Conservation (phyloP, 139 green algal genomes). For the Marvania coccoides region DNA sequence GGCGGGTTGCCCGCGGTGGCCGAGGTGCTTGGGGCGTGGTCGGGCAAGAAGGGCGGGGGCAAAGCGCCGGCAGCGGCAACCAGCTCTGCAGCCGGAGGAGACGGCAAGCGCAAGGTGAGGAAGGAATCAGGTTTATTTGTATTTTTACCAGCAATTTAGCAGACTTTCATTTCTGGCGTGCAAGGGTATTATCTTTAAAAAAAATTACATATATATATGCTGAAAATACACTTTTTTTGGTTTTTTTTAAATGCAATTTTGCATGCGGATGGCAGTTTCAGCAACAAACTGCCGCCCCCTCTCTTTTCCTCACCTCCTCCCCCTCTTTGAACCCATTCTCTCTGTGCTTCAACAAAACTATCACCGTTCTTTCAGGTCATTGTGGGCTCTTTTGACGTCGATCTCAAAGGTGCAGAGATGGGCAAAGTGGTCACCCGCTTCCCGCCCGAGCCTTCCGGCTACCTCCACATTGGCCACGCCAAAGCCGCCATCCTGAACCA, state of each 20-base stretch:
- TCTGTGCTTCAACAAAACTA: background rate
- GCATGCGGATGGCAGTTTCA: too few species aligned
- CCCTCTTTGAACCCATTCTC: background rate
- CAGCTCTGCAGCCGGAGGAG: constrained; percentile 19
- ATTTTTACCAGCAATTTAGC: too few species aligned
- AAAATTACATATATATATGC: too few species aligned
- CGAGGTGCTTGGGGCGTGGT: constrained; percentile 30
- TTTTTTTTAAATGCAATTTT: too few species aligned
- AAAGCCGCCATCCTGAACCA: constrained; percentile 89
- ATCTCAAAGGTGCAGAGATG: constrained; percentile 59
- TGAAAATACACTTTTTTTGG: too few species aligned
- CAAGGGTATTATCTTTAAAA: too few species aligned
- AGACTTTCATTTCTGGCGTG: too few species aligned
- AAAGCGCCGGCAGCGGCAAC: constrained; percentile 13
- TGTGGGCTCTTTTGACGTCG: constrained; percentile 84
- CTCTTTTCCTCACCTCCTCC: background rate
- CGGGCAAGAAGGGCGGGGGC: constrained; percentile 24
- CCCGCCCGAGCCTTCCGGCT: constrained; percentile 93
- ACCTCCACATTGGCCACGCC: constrained; percentile 94
- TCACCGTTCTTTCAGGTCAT: too few species aligned
- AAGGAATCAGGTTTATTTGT: too few species aligned
- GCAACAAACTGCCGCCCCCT: too few species aligned
- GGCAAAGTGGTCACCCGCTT: constrained; percentile 96
- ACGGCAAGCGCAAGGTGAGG: constrained; percentile 22
- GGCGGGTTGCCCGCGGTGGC: constrained; percentile 29